Evolutionary conservation across 2,329 filamentous ascomycete genomes (phyloP).

Genomic region (Colletotrichum sansevieriae): DNA sequence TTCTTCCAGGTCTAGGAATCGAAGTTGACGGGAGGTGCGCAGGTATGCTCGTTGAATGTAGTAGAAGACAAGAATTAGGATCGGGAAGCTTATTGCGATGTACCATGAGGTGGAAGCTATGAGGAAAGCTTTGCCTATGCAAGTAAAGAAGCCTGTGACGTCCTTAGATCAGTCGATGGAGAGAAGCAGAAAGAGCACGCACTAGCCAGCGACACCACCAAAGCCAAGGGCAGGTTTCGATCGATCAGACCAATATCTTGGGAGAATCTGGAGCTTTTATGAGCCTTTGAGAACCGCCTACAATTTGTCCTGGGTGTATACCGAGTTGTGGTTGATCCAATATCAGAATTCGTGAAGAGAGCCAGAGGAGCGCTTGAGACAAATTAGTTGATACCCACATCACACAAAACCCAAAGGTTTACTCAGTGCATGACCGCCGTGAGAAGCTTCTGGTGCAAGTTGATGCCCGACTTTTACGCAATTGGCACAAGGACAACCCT

Average conservation of each 20-base stretch:
- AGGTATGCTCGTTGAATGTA: constrained; percentile 56
- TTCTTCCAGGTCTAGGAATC: constrained; percentile 57
- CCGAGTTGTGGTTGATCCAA: constrained; percentile 45
- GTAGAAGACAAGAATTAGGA: constrained; percentile 47
- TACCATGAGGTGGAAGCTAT: constrained; percentile 56
- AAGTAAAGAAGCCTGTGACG: constrained; percentile 41
- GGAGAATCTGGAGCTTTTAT: constrained; percentile 36
- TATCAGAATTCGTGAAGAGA: constrained; percentile 42
- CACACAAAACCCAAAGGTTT: too few species aligned
- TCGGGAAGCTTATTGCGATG: constrained; percentile 53
- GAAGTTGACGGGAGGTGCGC: constrained; percentile 57
- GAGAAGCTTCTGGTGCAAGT: constrained; percentile 35
- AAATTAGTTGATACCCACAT: background rate
- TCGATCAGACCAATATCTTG: constrained; percentile 47
- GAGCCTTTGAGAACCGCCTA: constrained; percentile 6
- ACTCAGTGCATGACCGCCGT: constrained; percentile 36
- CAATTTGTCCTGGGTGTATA: constrained; percentile 33
- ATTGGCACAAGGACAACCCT: constrained; percentile 38
- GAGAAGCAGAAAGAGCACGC: background rate
- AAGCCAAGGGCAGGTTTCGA: constrained; percentile 44
- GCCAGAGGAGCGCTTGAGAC: constrained; percentile 36
- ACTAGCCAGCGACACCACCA: constrained; percentile 43
- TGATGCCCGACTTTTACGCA: constrained; percentile 35
- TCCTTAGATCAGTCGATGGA: background rate
- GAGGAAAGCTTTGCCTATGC: constrained; percentile 55